Evolutionary conservation across 192 early-diverging fungal genomes (phyloP), one percentile per base, ranked within the genome.

Genomic region (Chytriomyces sp.): DNA sequence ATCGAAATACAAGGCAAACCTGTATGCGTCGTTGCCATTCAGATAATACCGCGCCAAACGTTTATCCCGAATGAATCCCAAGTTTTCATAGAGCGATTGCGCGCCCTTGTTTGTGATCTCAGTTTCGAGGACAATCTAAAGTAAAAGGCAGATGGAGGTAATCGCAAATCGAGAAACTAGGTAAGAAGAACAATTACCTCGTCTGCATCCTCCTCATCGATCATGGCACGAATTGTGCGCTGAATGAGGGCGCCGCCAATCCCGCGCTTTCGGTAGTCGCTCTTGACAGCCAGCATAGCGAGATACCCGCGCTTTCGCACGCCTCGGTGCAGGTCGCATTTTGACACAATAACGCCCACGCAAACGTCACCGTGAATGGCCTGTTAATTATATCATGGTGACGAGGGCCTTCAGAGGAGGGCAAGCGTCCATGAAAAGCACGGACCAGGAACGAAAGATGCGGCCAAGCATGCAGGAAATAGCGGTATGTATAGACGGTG

Each of bases 401-500:
- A 22, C 32, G 32, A 39, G 36, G 38, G 28, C 2, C 59, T 14
- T 3, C 38, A 54, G 33, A 30, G 31, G 44, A 26, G 3, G 10
- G 3, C 3, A 71, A 22, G 41, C 17, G 32, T 26, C 6, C 25
- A 34, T 19, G 33, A 26, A 28, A 37, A 57, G 26, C 58, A 52
- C 72, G 67, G 75, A 88, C 92, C 74, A 96, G 81, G 60, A 94
- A 91, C 54, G 91, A 95, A 5, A 96, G 91, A 33, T 91, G 77
- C 5, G 95, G 95, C 94, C 93, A 96, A 39, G 91, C 91, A 60
- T 93, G 90, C 3, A 98, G 85, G 73, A 98, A 98, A 74, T 93
- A 99, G 36, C 96, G 90, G 79, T 98, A 99, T 1, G 96, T 98
- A 76, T 95, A 99, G 49, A 99, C 90, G 6, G 95, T 92, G 75